These are phyloP conservation scores for Fraxinus baroniana DNA, from an alignment of 305 asterid genomes.

Conservation along the genomic window DNA sequence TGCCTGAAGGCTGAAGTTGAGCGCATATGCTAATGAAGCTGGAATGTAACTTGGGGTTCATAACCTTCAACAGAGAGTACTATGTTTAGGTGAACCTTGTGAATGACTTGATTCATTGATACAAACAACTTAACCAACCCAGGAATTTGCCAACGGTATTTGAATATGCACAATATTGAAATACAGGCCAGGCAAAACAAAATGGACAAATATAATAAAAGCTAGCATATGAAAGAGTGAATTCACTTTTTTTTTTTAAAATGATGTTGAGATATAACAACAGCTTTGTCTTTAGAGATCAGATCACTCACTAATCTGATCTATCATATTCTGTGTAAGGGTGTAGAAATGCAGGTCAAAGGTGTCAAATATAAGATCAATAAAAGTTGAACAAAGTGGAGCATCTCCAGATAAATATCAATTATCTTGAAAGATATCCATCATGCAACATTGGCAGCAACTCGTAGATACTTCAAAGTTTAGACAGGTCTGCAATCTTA, in stretches of 20 bases:
- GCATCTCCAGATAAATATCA: neutral
- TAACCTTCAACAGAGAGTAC: neutral
- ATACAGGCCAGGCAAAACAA: neutral
- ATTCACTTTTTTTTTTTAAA: neutral
- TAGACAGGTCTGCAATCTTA: neutral
- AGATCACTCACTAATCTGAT: neutral
- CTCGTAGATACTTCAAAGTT: neutral
- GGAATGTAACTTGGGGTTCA: neutral
- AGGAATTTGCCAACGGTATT: neutral
- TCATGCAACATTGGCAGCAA: neutral
- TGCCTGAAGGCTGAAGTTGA: neutral
- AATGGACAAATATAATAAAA: neutral
- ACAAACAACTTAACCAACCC: neutral
- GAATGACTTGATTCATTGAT: neutral
- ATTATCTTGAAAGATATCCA: neutral
- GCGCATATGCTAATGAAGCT: neutral
- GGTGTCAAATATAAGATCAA: neutral
- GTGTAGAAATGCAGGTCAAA: neutral
- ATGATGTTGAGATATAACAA: neutral
- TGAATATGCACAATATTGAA: neutral
- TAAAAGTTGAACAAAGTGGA: neutral
- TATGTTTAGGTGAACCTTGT: neutral
- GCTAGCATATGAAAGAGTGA: neutral
- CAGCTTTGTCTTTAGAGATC: neutral
- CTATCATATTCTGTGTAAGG: neutral